Conservation (phyloP, 73 alveolate species). For the Paramecium pentaurelia region DNA sequence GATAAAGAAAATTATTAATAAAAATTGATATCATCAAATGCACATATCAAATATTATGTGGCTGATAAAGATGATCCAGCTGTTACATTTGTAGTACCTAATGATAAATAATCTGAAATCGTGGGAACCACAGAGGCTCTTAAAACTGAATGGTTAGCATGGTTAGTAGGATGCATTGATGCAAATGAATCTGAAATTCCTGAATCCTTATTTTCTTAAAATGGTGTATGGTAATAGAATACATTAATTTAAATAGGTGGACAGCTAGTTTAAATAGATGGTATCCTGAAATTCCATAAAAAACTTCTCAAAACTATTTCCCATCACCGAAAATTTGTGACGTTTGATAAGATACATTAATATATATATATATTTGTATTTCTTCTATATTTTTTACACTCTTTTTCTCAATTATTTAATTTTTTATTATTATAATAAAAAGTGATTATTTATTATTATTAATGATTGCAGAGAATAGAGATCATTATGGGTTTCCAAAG, state of each 20-base stretch:
- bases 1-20: neutral
- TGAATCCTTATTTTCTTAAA: neutral
- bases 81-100: neutral
- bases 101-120: neutral
- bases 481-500: slow-evolving; percentile 24
- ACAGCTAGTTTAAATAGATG: slow-evolving; percentile 9
- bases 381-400: neutral
- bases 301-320: slow-evolving; percentile 7
- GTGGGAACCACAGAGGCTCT: slow-evolving; percentile 18
- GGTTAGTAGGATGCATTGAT: slow-evolving; percentile 52
- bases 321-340: slow-evolving; percentile 20
- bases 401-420: neutral
- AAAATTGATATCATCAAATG: slow-evolving; percentile 1
- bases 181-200: slow-evolving; percentile 32
- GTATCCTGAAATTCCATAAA: slow-evolving; percentile 20
- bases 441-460: neutral
- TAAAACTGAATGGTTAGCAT: slow-evolving; percentile 41
- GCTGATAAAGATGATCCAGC: slow-evolving; percentile 15
- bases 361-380: neutral
- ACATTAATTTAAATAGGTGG: neutral
- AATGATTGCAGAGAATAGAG: neutral
- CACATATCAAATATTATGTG: slow-evolving; percentile 27
- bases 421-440: neutral
- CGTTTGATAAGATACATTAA: neutral
- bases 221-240: slow-evolving; percentile 35